Conservation (phyloP, 1,284 basidiomycete genomes). For the Puccinia novopanici region DNA sequence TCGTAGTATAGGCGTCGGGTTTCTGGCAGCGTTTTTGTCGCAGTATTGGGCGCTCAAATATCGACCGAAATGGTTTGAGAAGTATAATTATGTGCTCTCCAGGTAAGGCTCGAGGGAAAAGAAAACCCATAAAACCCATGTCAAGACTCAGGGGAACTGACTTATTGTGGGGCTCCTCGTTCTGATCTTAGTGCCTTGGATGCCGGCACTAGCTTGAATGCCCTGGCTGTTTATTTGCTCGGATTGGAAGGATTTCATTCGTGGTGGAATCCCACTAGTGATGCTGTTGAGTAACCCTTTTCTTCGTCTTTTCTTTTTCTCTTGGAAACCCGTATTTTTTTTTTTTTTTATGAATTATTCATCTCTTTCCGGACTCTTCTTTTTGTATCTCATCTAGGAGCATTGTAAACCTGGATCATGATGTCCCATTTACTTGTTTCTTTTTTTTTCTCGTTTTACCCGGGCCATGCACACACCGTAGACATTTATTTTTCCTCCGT, state of each 20-base stretch:
- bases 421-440: neutral
- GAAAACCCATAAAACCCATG: neutral
- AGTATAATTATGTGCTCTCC: constrained; percentile 53
- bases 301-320: neutral
- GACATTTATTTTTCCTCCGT: neutral
- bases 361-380: neutral
- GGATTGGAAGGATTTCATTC: constrained; percentile 46
- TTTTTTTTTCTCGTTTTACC: neutral
- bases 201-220: constrained; percentile 57
- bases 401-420: constrained; percentile 46
- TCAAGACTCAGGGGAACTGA: neutral
- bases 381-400: constrained; percentile 16
- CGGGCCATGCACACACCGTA: neutral
- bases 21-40: constrained; percentile 55
- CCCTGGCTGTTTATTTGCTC: constrained; percentile 56
- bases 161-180: neutral
- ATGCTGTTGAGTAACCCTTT: constrained; percentile 42
- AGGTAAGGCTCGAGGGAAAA: neutral
- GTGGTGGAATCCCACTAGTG: constrained; percentile 44
- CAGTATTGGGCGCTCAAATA: constrained; percentile 56
- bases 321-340: neutral
- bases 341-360: neutral
- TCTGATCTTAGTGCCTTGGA: constrained; percentile 54
- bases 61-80: constrained; percentile 56
- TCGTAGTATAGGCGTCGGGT: constrained; percentile 54